These are phyloP conservation scores for Isochrysis galbana DNA, from an alignment of 78 protist species.

Conservation along the genomic window DNA sequence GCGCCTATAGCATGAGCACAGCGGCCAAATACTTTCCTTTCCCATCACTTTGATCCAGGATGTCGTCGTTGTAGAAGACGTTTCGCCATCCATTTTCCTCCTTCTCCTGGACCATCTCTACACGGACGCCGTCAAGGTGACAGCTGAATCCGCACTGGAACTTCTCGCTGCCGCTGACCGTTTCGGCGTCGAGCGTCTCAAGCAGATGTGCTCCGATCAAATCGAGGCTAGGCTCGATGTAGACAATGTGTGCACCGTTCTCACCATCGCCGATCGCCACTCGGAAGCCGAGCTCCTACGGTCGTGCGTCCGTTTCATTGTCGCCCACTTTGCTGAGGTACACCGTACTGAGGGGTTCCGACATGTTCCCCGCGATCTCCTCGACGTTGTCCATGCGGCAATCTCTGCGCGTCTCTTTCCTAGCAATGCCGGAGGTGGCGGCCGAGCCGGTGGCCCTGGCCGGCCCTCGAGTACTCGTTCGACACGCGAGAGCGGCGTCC, in stretches of 20 bases:
- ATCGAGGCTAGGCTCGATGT: neutral
- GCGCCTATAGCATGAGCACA: no score
- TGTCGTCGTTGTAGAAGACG: neutral
- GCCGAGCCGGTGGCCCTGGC: no score
- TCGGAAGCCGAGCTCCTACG: neutral
- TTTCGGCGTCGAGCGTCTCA: neutral
- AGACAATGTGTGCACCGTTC: neutral
- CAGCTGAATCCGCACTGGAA: neutral
- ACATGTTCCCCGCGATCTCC: neutral
- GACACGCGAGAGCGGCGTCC: no score
- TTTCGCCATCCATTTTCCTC: neutral
- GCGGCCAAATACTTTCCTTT: no score
- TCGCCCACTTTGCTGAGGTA: neutral
- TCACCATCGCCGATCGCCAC: neutral
- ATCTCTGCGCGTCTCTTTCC: neutral
- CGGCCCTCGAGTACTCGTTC: no score
- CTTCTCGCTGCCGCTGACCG: neutral
- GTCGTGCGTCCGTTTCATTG: neutral
- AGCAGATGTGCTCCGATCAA: neutral
- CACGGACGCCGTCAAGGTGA: neutral
- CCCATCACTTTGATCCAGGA: no score
- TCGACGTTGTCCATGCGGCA: neutral
- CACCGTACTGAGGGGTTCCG: neutral
- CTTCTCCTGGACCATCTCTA: neutral
- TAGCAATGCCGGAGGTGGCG: neutral